phyloP scores from a whole-genome alignment of 2,329 filamentous ascomycete genomes.

The Aspergillus brunneoviolaceus region DNA sequence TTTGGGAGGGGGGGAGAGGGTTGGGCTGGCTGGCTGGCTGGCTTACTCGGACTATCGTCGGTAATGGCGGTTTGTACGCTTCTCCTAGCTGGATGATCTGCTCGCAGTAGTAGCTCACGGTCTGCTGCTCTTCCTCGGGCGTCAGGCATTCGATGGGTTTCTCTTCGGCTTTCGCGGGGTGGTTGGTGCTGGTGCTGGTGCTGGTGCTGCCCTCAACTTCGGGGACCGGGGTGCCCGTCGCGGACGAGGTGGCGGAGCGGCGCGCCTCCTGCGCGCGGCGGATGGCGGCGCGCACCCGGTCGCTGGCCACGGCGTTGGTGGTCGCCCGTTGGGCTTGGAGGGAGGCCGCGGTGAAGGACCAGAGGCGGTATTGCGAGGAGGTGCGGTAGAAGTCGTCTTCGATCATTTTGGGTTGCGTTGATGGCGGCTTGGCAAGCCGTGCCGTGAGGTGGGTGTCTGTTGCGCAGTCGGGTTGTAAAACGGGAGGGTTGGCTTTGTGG shows the following conservation, averaged over 20 bases:
- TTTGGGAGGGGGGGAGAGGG: neutral
- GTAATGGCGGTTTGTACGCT: constrained; percentile 57
- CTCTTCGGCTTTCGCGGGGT: constrained; percentile 24
- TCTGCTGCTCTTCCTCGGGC: constrained; percentile 74
- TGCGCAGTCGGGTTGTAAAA: neutral
- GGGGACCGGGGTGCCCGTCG: constrained; percentile 30
- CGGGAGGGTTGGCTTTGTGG: neutral
- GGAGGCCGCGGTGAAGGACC: constrained; percentile 80
- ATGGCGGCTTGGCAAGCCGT: neutral
- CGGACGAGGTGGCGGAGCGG: constrained; percentile 33
- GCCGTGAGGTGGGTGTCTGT: neutral
- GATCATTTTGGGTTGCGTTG: constrained; percentile 55
- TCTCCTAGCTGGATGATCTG: constrained; percentile 59
- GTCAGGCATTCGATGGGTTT: constrained; percentile 73
- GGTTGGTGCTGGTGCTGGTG: constrained; percentile 4
- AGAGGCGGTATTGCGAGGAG: constrained; percentile 86
- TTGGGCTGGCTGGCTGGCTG: neutral
- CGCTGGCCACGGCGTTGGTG: constrained; percentile 76
- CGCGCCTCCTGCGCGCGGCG: constrained; percentile 45
- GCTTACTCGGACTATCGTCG: constrained; percentile 59
- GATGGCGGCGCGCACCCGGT: constrained; percentile 62
- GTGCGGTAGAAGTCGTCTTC: constrained; percentile 90
- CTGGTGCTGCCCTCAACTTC: constrained; percentile 30
- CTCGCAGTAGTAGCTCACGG: constrained; percentile 77
- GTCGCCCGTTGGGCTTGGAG: constrained; percentile 70